Base-by-base conservation (phyloP, 257 asterid genomes). In the Thymus quinquecostatus region DNA sequence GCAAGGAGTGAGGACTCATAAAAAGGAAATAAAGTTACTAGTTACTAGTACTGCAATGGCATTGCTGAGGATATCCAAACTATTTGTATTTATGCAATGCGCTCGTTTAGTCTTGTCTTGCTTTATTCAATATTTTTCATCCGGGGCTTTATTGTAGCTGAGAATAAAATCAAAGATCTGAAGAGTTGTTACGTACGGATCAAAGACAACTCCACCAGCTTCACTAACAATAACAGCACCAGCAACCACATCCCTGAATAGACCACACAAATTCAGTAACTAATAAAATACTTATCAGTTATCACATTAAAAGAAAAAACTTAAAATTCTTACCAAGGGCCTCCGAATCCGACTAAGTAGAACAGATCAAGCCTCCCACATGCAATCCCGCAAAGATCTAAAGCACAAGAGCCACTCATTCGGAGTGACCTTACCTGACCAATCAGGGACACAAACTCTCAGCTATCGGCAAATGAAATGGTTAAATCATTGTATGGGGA, bases 331-430 rank as follows among this genome's bases (percentile, higher is more conserved):
- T 82, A 84, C 92, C 98, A 92, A 55, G 96, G 98, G 68, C 97
- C 97, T 72, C 98, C 98, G 58, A 81, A 92, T 51, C 94, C 97
- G 50, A 47, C 61, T 79, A 86, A 94, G 65, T 89, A 92, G 86
- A 88, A 85, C 12, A 92, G 77, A 75, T 92, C 98, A 70, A 92
- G 82, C 83, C 97, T 88, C 62, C 96, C 96, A 64, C 96, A 81
- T 34, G 98, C 96, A 76, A 92, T 75, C 66, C 96, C 92, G 38
- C 96, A 89, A 47, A 92, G 96, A 82, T 86, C 83, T 75, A 89
- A 67, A 43, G 98, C 96, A 80, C 96, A 88, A 32, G 98, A 92
- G 62, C 98, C 96, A 73, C 85, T 86, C 96, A 89, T 92, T 40
- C 96, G 87, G 10, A 92, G 72, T 60, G 98, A 92, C 77, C 95